These are phyloP conservation scores for Dryadomyces quercivorus DNA, from an alignment of 2,329 filamentous ascomycete species.

Conservation along the genomic window DNA sequence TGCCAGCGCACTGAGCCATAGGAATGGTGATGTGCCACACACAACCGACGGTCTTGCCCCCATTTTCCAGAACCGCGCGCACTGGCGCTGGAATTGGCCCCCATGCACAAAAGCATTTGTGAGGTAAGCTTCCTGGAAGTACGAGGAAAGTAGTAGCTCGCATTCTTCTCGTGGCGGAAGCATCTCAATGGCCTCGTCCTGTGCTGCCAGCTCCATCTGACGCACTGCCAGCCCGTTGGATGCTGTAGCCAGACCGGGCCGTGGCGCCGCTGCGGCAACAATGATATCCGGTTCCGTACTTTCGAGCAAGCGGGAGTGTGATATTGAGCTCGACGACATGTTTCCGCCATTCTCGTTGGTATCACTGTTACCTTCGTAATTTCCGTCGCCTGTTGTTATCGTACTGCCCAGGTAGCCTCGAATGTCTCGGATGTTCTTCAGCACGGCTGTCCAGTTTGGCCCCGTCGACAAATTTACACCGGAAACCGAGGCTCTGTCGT, in stretches of 20 bases:
- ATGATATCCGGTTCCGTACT: conserved; percentile 21
- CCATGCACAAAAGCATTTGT: conserved; percentile 26
- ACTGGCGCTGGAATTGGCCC: conserved; percentile 33
- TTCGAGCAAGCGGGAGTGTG: conserved; percentile 4
- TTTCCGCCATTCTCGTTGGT: not conserved
- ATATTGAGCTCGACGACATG: not conserved
- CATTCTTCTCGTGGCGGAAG: conserved; percentile 24
- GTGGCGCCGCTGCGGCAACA: conserved; percentile 14
- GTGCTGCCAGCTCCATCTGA: conserved; percentile 7
- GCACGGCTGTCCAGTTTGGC: conserved; percentile 28
- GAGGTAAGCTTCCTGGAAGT: conserved; percentile 27
- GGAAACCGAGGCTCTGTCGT: not conserved
- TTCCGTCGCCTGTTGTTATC: conserved; percentile 1
- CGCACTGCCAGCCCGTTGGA: not conserved
- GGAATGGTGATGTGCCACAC: conserved; percentile 25
- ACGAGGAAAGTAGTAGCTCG: conserved; percentile 23
- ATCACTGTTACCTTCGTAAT: not conserved
- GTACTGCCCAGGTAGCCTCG: conserved; percentile 20
- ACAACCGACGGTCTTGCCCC: conserved; percentile 9
- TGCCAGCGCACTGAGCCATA: conserved; percentile 39
- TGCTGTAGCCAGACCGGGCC: not conserved
- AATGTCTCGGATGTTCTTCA: conserved; percentile 29
- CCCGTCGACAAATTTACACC: conserved; percentile 17
- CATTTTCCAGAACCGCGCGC: conserved; percentile 32
- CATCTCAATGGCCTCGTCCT: conserved; percentile 19